phyloP scores from a whole-genome alignment of 306 rosid genomes.

The Cicer arietinum region DNA sequence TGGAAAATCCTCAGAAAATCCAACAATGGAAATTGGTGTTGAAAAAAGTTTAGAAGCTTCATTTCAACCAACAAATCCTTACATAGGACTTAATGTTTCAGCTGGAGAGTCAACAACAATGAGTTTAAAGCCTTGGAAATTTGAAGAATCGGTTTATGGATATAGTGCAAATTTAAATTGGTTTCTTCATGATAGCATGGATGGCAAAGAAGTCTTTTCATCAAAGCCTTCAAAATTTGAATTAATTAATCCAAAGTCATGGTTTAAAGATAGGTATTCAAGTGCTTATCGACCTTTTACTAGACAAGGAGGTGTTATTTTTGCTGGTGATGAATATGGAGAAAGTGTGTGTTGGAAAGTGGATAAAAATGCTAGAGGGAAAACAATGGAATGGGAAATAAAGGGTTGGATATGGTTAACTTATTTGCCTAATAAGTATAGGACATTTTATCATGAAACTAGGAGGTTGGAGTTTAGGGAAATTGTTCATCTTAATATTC shows the following conservation, averaged over 20 bases:
- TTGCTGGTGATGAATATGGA: constrained; percentile 89
- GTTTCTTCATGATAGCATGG: constrained; percentile 77
- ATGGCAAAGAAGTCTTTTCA: constrained; percentile 81
- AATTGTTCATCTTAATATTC: constrained; percentile 57
- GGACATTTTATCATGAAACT: constrained; percentile 72
- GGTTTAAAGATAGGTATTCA: constrained; percentile 81
- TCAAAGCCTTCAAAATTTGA: constrained; percentile 75
- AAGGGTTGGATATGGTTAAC: constrained; percentile 94
- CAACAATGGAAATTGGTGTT: constrained; percentile 60
- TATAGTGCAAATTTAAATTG: constrained; percentile 81
- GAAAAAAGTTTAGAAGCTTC: constrained; percentile 79
- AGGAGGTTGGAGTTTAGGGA: constrained; percentile 84
- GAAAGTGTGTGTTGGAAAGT: constrained; percentile 85
- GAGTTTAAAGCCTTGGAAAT: constrained; percentile 87
- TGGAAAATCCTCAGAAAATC: constrained; percentile 86
- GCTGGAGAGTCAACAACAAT: constrained; percentile 68
- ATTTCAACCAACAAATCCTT: constrained; percentile 66
- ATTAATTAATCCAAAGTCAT: constrained; percentile 73
- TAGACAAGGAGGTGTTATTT: constrained; percentile 84
- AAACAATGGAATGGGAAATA: constrained; percentile 85
- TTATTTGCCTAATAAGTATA: constrained; percentile 87
- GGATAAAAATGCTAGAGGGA: constrained; percentile 68
- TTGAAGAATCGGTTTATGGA: constrained; percentile 78
- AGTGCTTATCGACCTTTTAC: constrained; percentile 87
- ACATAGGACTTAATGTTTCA: constrained; percentile 62